Base-by-base conservation (phyloP, 345 rosid genomes). In the Trapa bicornis region DNA sequence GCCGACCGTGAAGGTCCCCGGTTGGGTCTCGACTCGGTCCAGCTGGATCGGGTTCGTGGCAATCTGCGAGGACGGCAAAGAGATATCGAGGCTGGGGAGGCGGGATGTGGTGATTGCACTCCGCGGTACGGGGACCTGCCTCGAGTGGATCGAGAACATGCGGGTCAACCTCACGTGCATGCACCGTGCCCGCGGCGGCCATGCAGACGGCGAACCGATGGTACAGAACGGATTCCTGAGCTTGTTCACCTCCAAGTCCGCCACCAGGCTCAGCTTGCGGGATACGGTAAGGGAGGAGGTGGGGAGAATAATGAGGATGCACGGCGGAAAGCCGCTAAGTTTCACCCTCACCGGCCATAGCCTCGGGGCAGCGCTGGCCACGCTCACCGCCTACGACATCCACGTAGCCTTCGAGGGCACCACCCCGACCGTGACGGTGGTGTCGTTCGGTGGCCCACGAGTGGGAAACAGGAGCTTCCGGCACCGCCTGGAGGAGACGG, bases 401-500 rank as follows among this genome's bases (percentile, higher is more conserved):
- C 81, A 78, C 52, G 66, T 79, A 0, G 72, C 68, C 0, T 75
- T 85, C 61, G n/a, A n/a, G 33, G 56, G 69, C 2, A 75, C 29
- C 29, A 22, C 80, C 6, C 83, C 84, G 8, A 71, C 78, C 58
- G 86, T 80, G 45, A 87, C 93, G 0, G 93, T 87, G 16, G 58
- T 87, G 36, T 87, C 89, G 0, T 87, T 87, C 47, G 93, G 86
- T 0, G 88, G 93, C 10, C 93, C 93, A 0, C 86, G 88, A 35
- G 88, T 87, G 1, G 93, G 93, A 0, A 82, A 87, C 67, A 69
- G 74, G 38, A 82, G 80, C 72, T 82, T 87, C 70, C 65, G 88
- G 37, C 38, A 61, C 58, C 78, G 64, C 33, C 76, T 87, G 37
- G 93, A 87, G 54, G 79, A 69, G 33, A 74, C 72, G 1, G 86